Evolutionary conservation across 2,329 filamentous ascomycete genomes (phyloP), one percentile per base, ranked within the genome.

Genomic region (Neofusicoccum kwambonambiense): DNA sequence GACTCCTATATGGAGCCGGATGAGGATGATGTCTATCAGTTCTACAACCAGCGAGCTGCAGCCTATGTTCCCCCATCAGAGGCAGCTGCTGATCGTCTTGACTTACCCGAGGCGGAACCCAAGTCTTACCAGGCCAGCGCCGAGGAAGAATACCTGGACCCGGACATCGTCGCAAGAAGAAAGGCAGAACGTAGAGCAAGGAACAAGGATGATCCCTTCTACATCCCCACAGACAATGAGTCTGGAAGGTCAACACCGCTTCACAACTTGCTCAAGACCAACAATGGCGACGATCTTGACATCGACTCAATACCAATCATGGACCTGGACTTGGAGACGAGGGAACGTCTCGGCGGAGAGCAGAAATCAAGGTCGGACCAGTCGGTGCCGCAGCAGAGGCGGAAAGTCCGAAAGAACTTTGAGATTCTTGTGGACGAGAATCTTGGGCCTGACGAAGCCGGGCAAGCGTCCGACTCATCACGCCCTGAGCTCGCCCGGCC

Each of bases 281-380:
- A 87, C 65, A 93, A 94, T 73, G 89, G 89, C 1, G 74, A 89
- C 2, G 90, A 91, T 50, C 81, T 98, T 8, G 94, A 99, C 74
- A 89, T 99, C 49, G 95, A 99, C 77, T 87, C 92, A 1, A 99
- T 99, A 71, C 95, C 95, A 2, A 94, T 99, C 71, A 95, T 99
- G 88, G 89, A 96, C 74, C 84, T 99, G 52, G 89, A 96, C 67
- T 84, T 97, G 7, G 88, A 89, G 42, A 70, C 68, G 31, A 62
- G 69, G 17, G 68, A 60, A 15, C 44, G 62, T 8, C 57, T 62
- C 5, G 44, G 57, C 13, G 62, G 41, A n/a, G 51, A 64, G 7
- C n/a, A 49, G 22, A 45, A 47, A 13, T 15, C 45, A 19, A 19
- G 60, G 17, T 27, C 44, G 27, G 58, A 62, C 9, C 2, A 19